Percentiles rank a stretch among this genome's conserved stretches.
Conservation (phyloP, 164 flowering plant species). For the Pachysandra terminalis region DNA sequence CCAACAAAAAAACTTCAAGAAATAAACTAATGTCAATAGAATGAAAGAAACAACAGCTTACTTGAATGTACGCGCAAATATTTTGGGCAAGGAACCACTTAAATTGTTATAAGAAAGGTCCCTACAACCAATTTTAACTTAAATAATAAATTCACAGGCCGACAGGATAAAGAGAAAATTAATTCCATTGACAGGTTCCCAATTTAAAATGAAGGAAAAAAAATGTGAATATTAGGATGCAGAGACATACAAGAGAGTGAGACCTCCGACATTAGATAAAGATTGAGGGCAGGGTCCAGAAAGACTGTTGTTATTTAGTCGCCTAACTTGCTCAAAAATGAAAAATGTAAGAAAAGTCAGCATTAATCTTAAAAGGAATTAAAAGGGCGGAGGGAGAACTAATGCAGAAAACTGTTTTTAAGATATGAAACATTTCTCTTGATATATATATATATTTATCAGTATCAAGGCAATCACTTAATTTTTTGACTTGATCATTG, state of each 20-base stretch:
- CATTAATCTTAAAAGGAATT: not conserved
- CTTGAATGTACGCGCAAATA: conserved; percentile 92
- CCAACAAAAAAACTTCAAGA: not conserved
- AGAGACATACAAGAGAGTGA: conserved; percentile 76
- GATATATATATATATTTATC: too few relatives aligned
- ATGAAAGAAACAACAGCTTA: conserved; percentile 22
- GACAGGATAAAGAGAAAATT: not conserved
- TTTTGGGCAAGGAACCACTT: conserved; percentile 84
- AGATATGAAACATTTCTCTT: not conserved
- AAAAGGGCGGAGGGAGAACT: not conserved
- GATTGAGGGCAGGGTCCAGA: conserved; percentile 73
- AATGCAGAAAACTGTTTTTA: not conserved
- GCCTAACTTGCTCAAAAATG: conserved; percentile 50
- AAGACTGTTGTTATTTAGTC: conserved; percentile 90
- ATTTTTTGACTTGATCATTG: not conserved
- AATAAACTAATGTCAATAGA: not conserved
- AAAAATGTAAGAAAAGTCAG: conserved; percentile 13
- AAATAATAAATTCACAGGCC: conserved; percentile 3
- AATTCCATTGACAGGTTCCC: not conserved
- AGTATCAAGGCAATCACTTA: not conserved
- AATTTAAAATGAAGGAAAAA: not conserved
- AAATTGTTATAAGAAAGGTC: conserved; percentile 91
- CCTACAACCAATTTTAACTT: conserved; percentile 34
- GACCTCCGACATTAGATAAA: conserved; percentile 59
- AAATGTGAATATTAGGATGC: conserved; percentile 5